Base-by-base conservation (phyloP, 2,329 filamentous ascomycete species). In the Hypoxylon sp. region DNA sequence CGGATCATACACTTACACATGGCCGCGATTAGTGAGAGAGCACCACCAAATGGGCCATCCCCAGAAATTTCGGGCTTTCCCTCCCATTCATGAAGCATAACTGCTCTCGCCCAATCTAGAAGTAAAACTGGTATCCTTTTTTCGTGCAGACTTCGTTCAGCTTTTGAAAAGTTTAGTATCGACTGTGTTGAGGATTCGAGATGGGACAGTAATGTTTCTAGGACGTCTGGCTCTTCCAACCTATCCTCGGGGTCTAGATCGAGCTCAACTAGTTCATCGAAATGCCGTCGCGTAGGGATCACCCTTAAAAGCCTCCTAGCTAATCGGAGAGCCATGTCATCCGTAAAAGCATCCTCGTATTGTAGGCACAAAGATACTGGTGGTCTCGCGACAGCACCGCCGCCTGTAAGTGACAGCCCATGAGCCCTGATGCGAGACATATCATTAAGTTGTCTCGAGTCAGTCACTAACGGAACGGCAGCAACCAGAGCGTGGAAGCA, bases 31-130 rank as follows among this genome's bases (percentile, higher is more conserved):
- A 96, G 84, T 49, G 89, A 87, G 41, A 97, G 79, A 6, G 93
- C 92, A 54, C 92, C 91, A 13, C 92, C 91, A 64, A 93, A 89
- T 13, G 90, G 83, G 28, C 89, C 87, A 71, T 91, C 89, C 56
- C 86, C 88, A 2, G 87, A 81, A 53, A 97, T 85, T 44, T 89
- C 85, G 1, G 91, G 85, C 56, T 86, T 86, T 0, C 92, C 91
- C 72, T 94, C 86, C 94, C 94, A 97, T 65, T 92, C 88, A 57
- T 89, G 87, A 46, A 96, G 78, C 72, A 97, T 85, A 1, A 95
- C 84, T 0, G 89, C 88, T 62, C 91, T 84, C 19, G 90, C 85
- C 90, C 90, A 93, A 71, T 93, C 90, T 24, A 93, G 77, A 5
- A 87, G 78, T 15, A 88, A 74, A 10, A 83, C 85, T 6, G 84